phyloP scores from a whole-genome alignment of 208 protist genomes.

The Naegleria lovaniensis region DNA sequence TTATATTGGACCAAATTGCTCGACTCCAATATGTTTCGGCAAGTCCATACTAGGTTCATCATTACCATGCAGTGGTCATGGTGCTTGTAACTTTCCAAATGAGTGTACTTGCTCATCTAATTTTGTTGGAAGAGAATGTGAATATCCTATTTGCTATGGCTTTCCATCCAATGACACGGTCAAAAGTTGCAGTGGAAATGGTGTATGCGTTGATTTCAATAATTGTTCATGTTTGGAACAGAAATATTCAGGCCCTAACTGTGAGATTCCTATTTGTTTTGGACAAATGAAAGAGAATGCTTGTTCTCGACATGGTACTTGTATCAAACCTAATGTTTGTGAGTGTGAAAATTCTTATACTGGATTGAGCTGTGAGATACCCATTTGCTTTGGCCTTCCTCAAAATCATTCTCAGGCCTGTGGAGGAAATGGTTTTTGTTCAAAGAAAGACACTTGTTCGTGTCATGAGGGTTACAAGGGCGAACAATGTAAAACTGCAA shows the following conservation, averaged over 20 bases:
- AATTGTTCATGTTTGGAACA: neutral
- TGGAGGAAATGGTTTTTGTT: slow-evolving; percentile 14
- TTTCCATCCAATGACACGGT: neutral
- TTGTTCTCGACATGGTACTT: slow-evolving; percentile 7
- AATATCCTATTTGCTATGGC: neutral
- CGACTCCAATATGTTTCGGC: neutral
- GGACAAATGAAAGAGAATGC: neutral
- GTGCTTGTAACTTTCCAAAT: neutral
- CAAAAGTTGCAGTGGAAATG: neutral
- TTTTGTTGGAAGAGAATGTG: neutral
- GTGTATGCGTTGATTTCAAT: neutral
- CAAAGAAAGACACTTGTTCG: neutral
- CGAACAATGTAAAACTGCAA: neutral
- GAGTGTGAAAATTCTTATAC: neutral
- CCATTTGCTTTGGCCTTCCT: neutral
- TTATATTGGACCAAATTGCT: neutral
- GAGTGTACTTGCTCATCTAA: neutral
- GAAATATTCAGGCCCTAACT: neutral
- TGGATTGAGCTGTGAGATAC: neutral
- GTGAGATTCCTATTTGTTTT: neutral
- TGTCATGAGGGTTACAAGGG: neutral
- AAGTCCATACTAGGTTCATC: neutral
- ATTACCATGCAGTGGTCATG: neutral
- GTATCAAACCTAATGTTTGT: neutral
- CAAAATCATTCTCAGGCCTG: neutral